These are phyloP conservation scores for Polygonum aviculare DNA, from an alignment of 148 eudicot species.

Conservation along the genomic window DNA sequence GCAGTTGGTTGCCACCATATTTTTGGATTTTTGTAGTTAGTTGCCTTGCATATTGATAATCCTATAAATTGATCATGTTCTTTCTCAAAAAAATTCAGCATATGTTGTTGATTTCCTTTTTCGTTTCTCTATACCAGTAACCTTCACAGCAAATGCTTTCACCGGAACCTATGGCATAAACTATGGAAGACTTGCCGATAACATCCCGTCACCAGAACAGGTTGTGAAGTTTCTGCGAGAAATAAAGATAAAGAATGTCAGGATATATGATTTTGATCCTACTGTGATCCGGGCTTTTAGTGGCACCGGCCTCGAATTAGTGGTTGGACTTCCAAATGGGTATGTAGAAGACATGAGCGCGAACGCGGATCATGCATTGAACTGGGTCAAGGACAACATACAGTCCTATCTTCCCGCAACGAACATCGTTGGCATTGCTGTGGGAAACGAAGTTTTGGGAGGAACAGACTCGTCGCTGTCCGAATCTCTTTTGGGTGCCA, in stretches of 20 bases:
- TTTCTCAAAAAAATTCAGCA: neutral
- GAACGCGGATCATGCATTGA: conserved; percentile 45
- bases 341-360: conserved; percentile 39
- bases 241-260: conserved; percentile 59
- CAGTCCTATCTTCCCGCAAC: conserved; percentile 45
- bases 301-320: conserved; percentile 61
- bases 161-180: conserved; percentile 70
- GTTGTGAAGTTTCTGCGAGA: conserved; percentile 43
- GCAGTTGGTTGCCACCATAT: neutral
- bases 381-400: conserved; percentile 62
- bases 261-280: conserved; percentile 57
- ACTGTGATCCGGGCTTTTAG: conserved; percentile 59
- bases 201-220: conserved; percentile 56
- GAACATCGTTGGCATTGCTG: conserved; percentile 54
- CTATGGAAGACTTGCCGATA: conserved; percentile 66
- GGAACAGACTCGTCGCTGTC: conserved; percentile 34
- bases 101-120: neutral
- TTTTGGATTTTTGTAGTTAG: neutral
- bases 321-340: conserved; percentile 60
- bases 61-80: neutral
- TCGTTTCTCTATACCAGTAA: conserved; percentile 16
- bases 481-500: conserved; percentile 47
- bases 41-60: neutral
- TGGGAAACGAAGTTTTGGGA: conserved; percentile 68
- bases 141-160: conserved; percentile 21